Conservation (phyloP, 2,329 filamentous ascomycete species). For the Xylaria sp. region DNA sequence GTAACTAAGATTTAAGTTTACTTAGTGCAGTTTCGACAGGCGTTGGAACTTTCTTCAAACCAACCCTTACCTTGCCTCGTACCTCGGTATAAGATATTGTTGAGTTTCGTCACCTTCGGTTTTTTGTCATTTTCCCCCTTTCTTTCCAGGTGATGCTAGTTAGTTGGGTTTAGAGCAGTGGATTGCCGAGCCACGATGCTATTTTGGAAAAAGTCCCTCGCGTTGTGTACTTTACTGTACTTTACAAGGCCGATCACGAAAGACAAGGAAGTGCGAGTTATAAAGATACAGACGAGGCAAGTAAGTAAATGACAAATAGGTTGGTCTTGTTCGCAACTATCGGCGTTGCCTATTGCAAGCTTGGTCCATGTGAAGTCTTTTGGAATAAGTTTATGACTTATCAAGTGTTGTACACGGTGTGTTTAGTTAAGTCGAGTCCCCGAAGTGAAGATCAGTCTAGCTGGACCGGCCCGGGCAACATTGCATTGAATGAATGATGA, state of each 20-base stretch:
- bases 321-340: not conserved
- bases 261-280: too few relatives aligned
- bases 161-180: slow-evolving; percentile 4
- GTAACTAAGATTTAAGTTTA: not conserved
- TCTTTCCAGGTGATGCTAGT: not conserved
- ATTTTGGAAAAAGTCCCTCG: not conserved
- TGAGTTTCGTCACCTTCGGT: not conserved
- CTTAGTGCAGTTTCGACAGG: slow-evolving; percentile 1
- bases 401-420: not conserved
- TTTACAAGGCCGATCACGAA: too few relatives aligned
- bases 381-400: not conserved
- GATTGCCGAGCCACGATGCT: not conserved
- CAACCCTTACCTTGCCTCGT: not conserved
- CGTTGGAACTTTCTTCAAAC: too few relatives aligned
- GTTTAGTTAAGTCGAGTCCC: not conserved
- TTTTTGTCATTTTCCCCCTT: not conserved
- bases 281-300: not conserved
- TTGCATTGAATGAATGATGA: not conserved
- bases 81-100: not conserved
- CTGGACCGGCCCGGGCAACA: not conserved
- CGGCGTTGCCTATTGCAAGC: not conserved
- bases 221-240: not conserved
- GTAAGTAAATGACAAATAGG: slow-evolving; percentile 1
- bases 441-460: too few relatives aligned
- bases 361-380: slow-evolving; percentile 2